Evolutionary conservation across 129 eudicot genomes (phyloP).

Genomic region (Chrysanthemum makinoi): DNA sequence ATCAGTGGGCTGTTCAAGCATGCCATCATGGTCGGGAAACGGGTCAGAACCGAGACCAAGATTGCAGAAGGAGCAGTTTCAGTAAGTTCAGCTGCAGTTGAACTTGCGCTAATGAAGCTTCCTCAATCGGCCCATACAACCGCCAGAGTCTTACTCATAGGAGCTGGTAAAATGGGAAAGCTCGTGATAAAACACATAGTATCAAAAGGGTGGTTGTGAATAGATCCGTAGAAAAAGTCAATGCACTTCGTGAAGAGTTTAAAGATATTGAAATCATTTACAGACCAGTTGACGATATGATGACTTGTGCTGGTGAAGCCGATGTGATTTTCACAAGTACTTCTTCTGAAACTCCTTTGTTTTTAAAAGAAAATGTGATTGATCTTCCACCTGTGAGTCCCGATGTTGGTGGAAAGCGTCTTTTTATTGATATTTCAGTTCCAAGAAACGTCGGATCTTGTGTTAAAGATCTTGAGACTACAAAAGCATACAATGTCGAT

Average conservation of each 20-base stretch:
- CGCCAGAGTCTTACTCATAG: slow-evolving; percentile 66
- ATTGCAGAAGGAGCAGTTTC: slow-evolving; percentile 90
- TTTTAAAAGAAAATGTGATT: slow-evolving; percentile 51
- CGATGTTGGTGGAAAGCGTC: slow-evolving; percentile 65
- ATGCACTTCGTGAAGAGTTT: slow-evolving; percentile 67
- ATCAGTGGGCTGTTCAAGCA: slow-evolving; percentile 88
- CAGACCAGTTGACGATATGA: slow-evolving; percentile 66
- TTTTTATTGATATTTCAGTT: slow-evolving; percentile 81
- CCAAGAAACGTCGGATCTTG: slow-evolving; percentile 91
- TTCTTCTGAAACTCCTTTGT: slow-evolving; percentile 70
- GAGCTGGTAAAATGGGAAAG: slow-evolving; percentile 97
- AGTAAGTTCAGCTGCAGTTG: slow-evolving; percentile 93
- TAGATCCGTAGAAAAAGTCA: slow-evolving; percentile 54
- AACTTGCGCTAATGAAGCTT: slow-evolving; percentile 80
- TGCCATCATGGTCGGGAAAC: slow-evolving; percentile 80
- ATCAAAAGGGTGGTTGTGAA: slow-evolving; percentile 86
- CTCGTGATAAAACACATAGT: slow-evolving; percentile 84
- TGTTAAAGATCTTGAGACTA: slow-evolving; percentile 55
- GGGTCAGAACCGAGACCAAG: slow-evolving; percentile 73
- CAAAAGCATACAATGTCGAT: slow-evolving; percentile 80
- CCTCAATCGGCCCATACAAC: slow-evolving; percentile 57
- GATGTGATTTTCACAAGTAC: slow-evolving; percentile 93
- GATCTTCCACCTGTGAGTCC: slow-evolving; percentile 62
- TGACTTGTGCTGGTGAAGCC: slow-evolving; percentile 63
- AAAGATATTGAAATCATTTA: slow-evolving; percentile 66